phyloP scores from a whole-genome alignment of 257 asterid species.

The Nyctanthes arbortristis region DNA sequence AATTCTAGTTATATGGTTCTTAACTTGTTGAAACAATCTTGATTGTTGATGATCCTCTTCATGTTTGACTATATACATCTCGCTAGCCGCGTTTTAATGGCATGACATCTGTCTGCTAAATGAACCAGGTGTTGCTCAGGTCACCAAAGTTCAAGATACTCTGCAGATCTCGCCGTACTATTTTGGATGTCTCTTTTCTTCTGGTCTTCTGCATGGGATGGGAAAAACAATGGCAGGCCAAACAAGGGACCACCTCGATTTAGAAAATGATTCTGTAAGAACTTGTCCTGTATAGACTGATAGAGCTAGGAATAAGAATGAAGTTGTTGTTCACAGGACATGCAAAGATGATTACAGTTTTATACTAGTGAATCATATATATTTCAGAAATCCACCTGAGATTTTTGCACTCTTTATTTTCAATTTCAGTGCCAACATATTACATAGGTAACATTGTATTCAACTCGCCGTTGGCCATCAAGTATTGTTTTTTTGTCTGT shows the following conservation, averaged over 20 bases:
- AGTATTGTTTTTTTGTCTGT: not conserved
- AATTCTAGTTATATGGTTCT: not conserved
- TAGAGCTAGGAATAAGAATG: slow-evolving; percentile 28
- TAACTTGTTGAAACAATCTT: not conserved
- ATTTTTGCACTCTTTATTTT: not conserved
- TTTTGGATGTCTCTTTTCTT: slow-evolving; percentile 98
- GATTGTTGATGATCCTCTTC: no score
- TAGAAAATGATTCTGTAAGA: slow-evolving; percentile 49
- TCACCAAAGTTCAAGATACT: slow-evolving; percentile 53
- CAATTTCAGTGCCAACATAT: not conserved
- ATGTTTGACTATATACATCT: not conserved
- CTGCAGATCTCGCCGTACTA: slow-evolving; percentile 74
- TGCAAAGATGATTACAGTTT: slow-evolving; percentile 1
- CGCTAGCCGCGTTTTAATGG: slow-evolving; percentile 5
- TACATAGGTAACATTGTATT: not conserved
- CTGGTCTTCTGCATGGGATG: slow-evolving; percentile 92
- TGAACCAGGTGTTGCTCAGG: slow-evolving; percentile 50
- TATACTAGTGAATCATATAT: not conserved
- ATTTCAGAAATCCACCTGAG: not conserved
- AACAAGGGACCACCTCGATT: slow-evolving; percentile 62
- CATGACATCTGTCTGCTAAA: slow-evolving; percentile 5
- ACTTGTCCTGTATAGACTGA: slow-evolving; percentile 23
- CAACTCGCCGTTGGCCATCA: not conserved
- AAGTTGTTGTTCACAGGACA: slow-evolving; percentile 6
- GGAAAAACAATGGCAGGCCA: slow-evolving; percentile 51